Evolutionary conservation across 2,329 filamentous ascomycete genomes (phyloP).

Genomic region (Fusarium chuoi): DNA sequence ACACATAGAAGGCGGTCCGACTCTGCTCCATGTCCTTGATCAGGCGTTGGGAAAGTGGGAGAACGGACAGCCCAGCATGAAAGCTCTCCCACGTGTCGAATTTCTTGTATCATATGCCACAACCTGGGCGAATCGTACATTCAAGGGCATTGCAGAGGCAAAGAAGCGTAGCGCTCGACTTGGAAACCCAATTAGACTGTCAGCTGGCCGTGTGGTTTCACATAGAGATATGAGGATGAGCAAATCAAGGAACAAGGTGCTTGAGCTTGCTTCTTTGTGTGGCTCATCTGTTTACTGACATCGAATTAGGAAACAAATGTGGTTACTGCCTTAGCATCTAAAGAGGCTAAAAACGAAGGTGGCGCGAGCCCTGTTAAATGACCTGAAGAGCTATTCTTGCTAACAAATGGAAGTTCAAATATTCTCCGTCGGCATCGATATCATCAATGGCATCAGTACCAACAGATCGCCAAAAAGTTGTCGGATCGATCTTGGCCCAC

Average conservation of each 20-base stretch:
- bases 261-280: constrained; percentile 11
- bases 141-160: constrained; percentile 74
- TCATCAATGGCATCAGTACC: constrained; percentile 69
- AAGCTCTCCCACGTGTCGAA: constrained; percentile 68
- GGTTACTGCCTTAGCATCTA: constrained; percentile 56
- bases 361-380: neutral
- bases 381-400: neutral
- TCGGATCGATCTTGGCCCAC: constrained; percentile 54
- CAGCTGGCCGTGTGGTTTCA: constrained; percentile 56
- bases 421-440: constrained; percentile 62
- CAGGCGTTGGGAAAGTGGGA: constrained; percentile 61
- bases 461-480: constrained; percentile 52
- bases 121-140: constrained; percentile 68
- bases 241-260: constrained; percentile 47
- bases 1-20: constrained; percentile 56
- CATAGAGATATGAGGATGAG: constrained; percentile 70
- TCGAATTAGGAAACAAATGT: constrained; percentile 49
- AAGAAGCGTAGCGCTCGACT: constrained; percentile 76
- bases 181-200: constrained; percentile 63
- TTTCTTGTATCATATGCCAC: constrained; percentile 70
- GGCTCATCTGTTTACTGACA: constrained; percentile 20
- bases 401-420: constrained; percentile 60
- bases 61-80: constrained; percentile 57
- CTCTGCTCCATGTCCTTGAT: constrained; percentile 60
- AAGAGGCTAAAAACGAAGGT: constrained; percentile 53